A percentile compares a stretch with the other conserved stretches of the same genome.
Conservation (phyloP, 345 rosid species). For the Syzygium aqueum region DNA sequence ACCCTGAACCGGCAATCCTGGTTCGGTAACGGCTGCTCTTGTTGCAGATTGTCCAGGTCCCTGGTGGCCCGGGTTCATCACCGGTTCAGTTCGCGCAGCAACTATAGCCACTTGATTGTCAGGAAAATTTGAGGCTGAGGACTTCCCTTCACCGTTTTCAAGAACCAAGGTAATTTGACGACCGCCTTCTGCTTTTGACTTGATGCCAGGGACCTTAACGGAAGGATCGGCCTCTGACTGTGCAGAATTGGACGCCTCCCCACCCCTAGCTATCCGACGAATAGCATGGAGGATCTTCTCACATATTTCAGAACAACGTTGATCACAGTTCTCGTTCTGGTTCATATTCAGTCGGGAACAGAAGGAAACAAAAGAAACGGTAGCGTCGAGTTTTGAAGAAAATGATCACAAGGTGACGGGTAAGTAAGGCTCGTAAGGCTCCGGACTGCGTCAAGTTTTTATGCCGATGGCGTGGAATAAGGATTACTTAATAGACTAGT, state of each 20-base stretch:
- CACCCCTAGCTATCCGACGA: background rate
- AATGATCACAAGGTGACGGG: background rate
- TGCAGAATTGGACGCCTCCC: background rate
- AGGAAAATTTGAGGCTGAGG: background rate
- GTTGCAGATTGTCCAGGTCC: background rate
- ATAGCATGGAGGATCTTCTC: background rate
- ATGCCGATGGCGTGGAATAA: background rate
- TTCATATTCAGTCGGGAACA: background rate
- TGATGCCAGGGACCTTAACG: background rate
- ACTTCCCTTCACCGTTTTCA: background rate
- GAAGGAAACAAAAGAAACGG: background rate
- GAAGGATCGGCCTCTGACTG: background rate
- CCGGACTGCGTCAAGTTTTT: background rate
- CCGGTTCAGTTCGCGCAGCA: background rate
- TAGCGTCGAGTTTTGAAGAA: background rate
- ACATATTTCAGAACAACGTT: background rate
- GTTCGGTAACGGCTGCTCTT: background rate
- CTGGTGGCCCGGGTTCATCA: background rate
- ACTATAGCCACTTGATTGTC: background rate
- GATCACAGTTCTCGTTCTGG: background rate
- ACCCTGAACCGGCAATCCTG: background rate
- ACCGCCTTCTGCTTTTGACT: background rate
- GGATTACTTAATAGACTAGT: background rate
- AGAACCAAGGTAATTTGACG: background rate
- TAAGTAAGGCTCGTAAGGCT: background rate